phyloP scores from a whole-genome alignment of 2,329 filamentous ascomycete species.

The Aspergillus sp. region DNA sequence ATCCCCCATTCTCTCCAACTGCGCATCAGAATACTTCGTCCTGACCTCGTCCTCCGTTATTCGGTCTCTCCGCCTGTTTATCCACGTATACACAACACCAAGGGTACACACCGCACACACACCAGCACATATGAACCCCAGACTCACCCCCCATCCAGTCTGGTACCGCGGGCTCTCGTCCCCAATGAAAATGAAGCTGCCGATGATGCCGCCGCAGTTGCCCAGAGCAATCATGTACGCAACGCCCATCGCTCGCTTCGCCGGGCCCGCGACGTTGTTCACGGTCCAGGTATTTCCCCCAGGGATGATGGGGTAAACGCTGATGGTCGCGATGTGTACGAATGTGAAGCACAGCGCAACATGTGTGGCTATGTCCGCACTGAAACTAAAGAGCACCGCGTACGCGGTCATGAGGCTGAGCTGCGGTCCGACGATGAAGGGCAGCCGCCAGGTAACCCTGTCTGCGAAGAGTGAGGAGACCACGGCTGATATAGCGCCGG shows the following conservation, averaged over 20 bases:
- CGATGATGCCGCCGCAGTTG: slow-evolving; percentile 45
- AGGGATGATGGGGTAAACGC: slow-evolving; percentile 30
- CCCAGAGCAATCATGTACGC: slow-evolving; percentile 41
- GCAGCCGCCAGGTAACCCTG: slow-evolving; percentile 29
- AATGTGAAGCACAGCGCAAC: slow-evolving; percentile 26
- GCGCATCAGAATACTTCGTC: slow-evolving; percentile 11
- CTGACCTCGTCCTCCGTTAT: slow-evolving; percentile 12
- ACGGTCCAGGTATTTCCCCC: slow-evolving; percentile 29
- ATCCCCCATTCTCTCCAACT: slow-evolving; percentile 17
- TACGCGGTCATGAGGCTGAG: slow-evolving; percentile 27
- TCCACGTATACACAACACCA: slow-evolving; percentile 27
- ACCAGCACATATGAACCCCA: slow-evolving; percentile 25
- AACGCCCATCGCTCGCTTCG: slow-evolving; percentile 40
- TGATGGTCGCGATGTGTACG: slow-evolving; percentile 25
- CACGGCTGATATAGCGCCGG: slow-evolving; percentile 34
- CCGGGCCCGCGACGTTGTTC: slow-evolving; percentile 33
- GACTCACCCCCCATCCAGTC: slow-evolving; percentile 35
- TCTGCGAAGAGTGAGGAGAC: slow-evolving; percentile 31
- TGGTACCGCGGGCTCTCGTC: slow-evolving; percentile 35
- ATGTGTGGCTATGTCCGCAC: slow-evolving; percentile 2
- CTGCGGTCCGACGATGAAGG: slow-evolving; percentile 28
- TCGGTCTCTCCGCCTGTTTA: slow-evolving; percentile 6
- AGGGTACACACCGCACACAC: slow-evolving; percentile 24
- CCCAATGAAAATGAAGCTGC: slow-evolving; percentile 42
- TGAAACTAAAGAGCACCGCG: slow-evolving; percentile 23